Evolutionary conservation across 352 stramenopile genomes (phyloP).

Genomic region (Globisporangium spiculum): DNA sequence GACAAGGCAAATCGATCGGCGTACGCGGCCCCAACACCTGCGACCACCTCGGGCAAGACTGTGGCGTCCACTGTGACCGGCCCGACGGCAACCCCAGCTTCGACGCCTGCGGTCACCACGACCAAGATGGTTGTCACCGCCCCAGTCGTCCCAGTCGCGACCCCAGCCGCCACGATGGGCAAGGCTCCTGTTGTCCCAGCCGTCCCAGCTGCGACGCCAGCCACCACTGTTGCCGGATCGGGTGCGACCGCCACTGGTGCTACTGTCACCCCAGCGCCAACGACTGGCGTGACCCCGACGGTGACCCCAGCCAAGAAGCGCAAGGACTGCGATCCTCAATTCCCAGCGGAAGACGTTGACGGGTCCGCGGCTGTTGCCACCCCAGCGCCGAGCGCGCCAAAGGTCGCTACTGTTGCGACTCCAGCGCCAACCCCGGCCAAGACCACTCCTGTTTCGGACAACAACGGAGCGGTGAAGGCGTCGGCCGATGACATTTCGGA

Average conservation of each 20-base stretch:
- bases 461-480: conserved; percentile 6
- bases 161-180: not conserved
- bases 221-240: not conserved
- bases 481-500: not conserved
- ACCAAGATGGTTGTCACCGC: not conserved
- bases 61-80: not conserved
- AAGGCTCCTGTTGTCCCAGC: not conserved
- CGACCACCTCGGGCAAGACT: not conserved
- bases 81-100: not conserved
- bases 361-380: not conserved
- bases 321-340: conserved; percentile 14
- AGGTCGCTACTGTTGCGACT: not conserved
- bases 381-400: conserved; percentile 1
- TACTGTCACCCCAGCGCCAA: conserved; percentile 1
- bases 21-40: conserved; percentile 4
- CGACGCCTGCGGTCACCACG: conserved; percentile 7
- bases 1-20: not conserved
- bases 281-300: conserved; percentile 2
- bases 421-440: not conserved
- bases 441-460: not conserved
- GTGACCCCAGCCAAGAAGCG: conserved; percentile 8
- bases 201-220: no score
- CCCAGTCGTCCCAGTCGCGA: not conserved
- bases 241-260: not conserved
- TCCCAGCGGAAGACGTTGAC: conserved; percentile 10